Evolutionary conservation across 176 grass and related monocot species (phyloP).

Genomic region (Tillandsia fasciculata): DNA sequence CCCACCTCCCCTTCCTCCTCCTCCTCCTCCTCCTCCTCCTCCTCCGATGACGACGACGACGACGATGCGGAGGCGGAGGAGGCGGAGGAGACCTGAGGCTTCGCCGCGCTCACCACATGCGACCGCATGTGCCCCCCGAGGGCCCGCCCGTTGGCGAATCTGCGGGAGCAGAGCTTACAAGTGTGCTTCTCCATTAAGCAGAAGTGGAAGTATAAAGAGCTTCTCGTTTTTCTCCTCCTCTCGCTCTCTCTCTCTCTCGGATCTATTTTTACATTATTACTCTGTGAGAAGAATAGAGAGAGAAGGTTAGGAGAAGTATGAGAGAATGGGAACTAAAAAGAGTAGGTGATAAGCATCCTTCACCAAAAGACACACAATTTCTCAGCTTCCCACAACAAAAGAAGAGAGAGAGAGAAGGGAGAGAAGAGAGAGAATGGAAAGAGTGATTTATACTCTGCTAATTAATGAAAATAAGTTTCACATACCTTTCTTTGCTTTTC

Average conservation of each 20-base stretch:
- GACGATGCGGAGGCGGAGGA: not conserved
- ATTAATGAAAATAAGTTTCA: too few species aligned
- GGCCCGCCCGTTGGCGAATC: constrained; percentile 12
- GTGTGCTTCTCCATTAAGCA: constrained; percentile 20
- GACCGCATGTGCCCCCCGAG: constrained; percentile 28
- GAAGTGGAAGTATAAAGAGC: not conserved
- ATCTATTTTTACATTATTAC: not conserved
- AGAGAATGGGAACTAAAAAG: constrained; percentile 7
- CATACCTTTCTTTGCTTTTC: too few species aligned
- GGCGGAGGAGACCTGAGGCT: not conserved
- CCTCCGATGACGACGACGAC: not conserved
- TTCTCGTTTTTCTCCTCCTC: too few species aligned
- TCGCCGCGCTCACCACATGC: constrained; percentile 9
- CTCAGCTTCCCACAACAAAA: too few species aligned
- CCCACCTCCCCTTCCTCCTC: constrained; percentile 1
- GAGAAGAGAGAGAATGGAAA: too few species aligned
- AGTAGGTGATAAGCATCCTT: constrained; percentile 22
- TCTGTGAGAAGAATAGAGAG: not conserved
- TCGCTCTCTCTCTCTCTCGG: not conserved
- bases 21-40: not conserved
- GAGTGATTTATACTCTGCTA: too few species aligned
- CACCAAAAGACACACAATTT: constrained; percentile 12
- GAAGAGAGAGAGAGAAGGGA: too few species aligned
- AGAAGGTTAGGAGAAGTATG: not conserved
- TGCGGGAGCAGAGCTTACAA: constrained; percentile 23